These are phyloP conservation scores for Zea mays DNA, from an alignment of 176 grass and related monocot genomes.

Conservation along the genomic window Zm-B73-REFERENCE-NAM-5.0 NC_050098.1:227699001-227699500, in stretches of 20 bases:
- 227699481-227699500: not conserved
- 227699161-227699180: constrained; percentile 24
- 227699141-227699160: constrained; percentile 9
- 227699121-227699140: constrained; percentile 31
- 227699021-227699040: constrained; percentile 87
- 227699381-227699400: not conserved
- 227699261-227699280: not conserved
- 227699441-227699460: constrained; percentile 18
- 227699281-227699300: not conserved
- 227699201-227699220: not conserved
- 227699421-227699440: constrained; percentile 3
- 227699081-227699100: constrained; percentile 99
- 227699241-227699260: not conserved
- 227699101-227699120: constrained; percentile 77
- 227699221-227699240: not conserved
- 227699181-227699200: constrained; percentile 15
- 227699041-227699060: constrained; percentile 94
- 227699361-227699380: not conserved
- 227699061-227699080: constrained; percentile 90
- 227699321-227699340: not conserved
- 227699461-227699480: constrained; percentile 11
- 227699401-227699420: constrained; percentile 12
- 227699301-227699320: not conserved
- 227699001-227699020: constrained; percentile 25
- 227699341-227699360: not conserved